A percentile compares a stretch with the other conserved stretches of the same genome.
phyloP scores from a whole-genome alignment of 768 basidiomycete genomes.

The Podaxis sp. region DNA sequence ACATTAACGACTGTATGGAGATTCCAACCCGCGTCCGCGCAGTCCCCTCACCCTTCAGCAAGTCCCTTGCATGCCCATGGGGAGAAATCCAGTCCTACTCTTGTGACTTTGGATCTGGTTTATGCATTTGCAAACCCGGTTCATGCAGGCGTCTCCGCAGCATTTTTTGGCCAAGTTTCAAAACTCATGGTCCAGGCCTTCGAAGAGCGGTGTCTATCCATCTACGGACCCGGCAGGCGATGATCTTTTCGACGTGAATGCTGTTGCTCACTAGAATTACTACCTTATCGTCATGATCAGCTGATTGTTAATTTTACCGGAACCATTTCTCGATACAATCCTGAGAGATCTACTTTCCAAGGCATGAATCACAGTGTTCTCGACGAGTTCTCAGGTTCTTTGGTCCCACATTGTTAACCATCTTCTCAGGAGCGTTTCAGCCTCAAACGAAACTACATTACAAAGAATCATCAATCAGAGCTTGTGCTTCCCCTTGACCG shows the following conservation, averaged over 20 bases:
- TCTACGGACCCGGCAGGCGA: conserved; percentile 58
- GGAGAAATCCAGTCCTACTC: conserved; percentile 50
- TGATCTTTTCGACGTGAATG: background rate
- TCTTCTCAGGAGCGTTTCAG: background rate
- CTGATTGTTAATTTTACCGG: background rate
- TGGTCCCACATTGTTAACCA: background rate
- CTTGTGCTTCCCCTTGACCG: conserved; percentile 12
- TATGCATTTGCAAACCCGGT: conserved; percentile 89
- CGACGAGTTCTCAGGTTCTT: background rate
- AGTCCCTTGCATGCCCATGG: background rate
- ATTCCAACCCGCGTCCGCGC: conserved; percentile 56
- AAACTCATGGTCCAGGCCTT: conserved; percentile 92
- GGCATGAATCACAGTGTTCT: background rate
- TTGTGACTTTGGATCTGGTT: conserved; percentile 80
- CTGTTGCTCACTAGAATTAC: background rate
- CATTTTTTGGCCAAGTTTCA: conserved; percentile 86
- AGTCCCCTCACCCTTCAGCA: conserved; percentile 37
- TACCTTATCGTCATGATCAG: background rate
- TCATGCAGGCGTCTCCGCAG: conserved; percentile 77
- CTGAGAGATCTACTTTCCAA: background rate
- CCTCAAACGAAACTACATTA: background rate
- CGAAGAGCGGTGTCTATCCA: conserved; percentile 73
- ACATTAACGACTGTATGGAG: conserved; percentile 71
- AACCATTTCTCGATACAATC: background rate
- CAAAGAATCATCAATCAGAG: conserved; percentile 14